These are phyloP conservation scores for Backusella tarrabulga DNA, from an alignment of 192 early-diverging fungal genomes.

Conservation along the genomic window DNA sequence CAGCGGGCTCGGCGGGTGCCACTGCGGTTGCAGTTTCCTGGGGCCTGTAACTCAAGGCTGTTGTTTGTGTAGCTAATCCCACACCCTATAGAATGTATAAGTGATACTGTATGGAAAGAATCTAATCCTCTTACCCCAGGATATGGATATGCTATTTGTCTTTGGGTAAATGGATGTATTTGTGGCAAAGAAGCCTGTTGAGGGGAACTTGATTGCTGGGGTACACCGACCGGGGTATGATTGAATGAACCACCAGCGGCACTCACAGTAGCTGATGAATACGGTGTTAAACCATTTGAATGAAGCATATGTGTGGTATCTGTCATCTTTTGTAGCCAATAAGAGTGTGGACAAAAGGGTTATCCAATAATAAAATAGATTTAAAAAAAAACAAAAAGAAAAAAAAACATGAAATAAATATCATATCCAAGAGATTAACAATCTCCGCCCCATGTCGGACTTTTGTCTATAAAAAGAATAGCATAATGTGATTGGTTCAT, in stretches of 20 bases:
- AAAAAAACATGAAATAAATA: neutral
- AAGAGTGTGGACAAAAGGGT: neutral
- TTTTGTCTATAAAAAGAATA: neutral
- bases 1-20: neutral
- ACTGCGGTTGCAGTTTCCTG: neutral
- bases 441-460: neutral
- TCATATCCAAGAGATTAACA: neutral
- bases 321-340: neutral
- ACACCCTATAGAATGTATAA: neutral
- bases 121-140: neutral
- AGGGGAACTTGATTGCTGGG: neutral
- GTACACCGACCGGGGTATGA: neutral
- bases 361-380: conserved; percentile 2
- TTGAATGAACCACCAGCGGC: neutral
- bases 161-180: neutral
- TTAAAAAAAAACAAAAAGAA: neutral
- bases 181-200: neutral
- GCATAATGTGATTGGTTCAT: neutral
- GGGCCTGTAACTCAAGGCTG: neutral
- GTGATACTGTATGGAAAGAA: neutral
- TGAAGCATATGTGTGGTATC: neutral
- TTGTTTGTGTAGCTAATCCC: neutral
- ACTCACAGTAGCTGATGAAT: neutral
- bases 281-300: neutral
- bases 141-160: neutral